Percentiles rank a stretch among this genome's conserved stretches.
These are phyloP conservation scores for Sporothrix euskadiensis DNA, from an alignment of 2,329 filamentous ascomycete genomes.

Conservation along the genomic window DNA sequence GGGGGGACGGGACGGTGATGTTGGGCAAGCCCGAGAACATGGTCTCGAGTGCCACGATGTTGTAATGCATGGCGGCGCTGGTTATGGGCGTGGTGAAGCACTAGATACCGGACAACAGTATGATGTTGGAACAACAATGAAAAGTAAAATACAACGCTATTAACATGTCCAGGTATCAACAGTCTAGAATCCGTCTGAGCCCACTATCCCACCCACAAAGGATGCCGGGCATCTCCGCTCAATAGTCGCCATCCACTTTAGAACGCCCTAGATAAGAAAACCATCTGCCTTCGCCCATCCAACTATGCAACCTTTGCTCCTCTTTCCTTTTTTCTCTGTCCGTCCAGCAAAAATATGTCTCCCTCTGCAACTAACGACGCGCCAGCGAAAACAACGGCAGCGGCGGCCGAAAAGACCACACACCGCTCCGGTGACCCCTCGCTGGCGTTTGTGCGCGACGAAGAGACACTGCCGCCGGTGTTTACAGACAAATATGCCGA, in stretches of 20 bases:
- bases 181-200: not conserved
- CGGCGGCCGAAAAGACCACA: not conserved
- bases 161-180: too few relatives aligned
- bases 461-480: conserved; percentile 28
- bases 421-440: conserved; percentile 31
- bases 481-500: conserved; percentile 42
- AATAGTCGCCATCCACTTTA: not conserved
- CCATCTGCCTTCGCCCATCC: not conserved
- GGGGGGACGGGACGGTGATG: conserved; percentile 29
- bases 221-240: not conserved
- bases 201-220: not conserved
- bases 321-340: not conserved
- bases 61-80: conserved; percentile 31
- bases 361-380: conserved; percentile 26
- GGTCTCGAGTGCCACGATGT: conserved; percentile 40
- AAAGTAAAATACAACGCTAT: not conserved
- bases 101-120: not conserved
- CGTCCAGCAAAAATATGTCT: conserved; percentile 23
- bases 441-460: conserved; percentile 28
- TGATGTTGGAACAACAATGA: not conserved
- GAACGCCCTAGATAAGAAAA: not conserved
- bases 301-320: not conserved
- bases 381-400: not conserved
- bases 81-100: not conserved
- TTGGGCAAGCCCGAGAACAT: conserved; percentile 38